Evolutionary conservation across 1,284 basidiomycete genomes (phyloP).

Genomic region (Microbotryum lychnidis-dioicae): DNA sequence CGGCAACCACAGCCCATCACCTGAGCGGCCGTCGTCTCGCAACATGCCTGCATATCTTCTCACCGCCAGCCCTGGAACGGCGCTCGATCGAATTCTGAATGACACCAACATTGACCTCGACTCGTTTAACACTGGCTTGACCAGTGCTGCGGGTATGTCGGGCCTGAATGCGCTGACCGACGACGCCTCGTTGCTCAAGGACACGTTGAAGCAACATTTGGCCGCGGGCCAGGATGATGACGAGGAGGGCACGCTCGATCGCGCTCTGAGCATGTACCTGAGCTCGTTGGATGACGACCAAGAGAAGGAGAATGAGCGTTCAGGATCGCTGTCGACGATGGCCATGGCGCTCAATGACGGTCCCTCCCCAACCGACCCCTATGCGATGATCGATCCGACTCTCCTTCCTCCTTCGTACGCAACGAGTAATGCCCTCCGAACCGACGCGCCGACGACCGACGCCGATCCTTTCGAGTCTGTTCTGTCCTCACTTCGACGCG

Average conservation of each 20-base stretch:
- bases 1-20: conserved; percentile 21
- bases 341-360: neutral
- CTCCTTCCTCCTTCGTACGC: neutral
- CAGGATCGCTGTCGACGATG: neutral
- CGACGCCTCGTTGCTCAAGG: too few species aligned
- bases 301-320: neutral
- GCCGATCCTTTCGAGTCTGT: conserved; percentile 22
- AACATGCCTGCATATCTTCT: conserved; percentile 28
- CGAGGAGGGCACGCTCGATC: neutral
- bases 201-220: neutral
- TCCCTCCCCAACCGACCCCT: too few species aligned
- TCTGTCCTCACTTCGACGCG: conserved; percentile 24
- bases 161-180: too few species aligned
- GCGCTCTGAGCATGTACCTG: conserved; percentile 11
- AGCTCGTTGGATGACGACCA: too few species aligned
- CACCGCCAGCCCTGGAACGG: conserved; percentile 32
- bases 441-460: conserved; percentile 14
- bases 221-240: neutral
- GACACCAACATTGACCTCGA: conserved; percentile 25
- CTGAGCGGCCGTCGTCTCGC: neutral
- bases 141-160: neutral
- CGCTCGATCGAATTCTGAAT: conserved; percentile 29
- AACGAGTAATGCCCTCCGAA: neutral
- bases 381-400: neutral
- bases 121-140: neutral